Conservation (phyloP, 106 monocot species). For the Vanilla planifolia region DNA sequence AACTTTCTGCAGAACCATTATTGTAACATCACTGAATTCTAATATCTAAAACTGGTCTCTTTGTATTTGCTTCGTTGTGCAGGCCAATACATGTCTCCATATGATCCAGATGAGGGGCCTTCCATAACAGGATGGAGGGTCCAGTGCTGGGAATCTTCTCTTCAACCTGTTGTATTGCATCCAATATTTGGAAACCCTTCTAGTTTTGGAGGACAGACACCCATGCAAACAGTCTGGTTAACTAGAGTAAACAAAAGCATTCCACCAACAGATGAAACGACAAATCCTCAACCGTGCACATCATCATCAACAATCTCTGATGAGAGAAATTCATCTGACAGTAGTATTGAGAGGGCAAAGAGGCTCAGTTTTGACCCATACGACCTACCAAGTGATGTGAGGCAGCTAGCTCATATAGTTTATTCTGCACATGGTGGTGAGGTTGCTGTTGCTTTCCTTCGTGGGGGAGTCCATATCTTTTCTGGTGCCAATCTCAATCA, state of each 20-base stretch:
- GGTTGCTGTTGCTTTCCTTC: conserved; percentile 93
- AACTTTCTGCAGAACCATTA: no score
- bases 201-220: conserved; percentile 82
- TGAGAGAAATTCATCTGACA: conserved; percentile 80
- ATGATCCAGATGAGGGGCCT: conserved; percentile 99
- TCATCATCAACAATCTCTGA: conserved; percentile 50
- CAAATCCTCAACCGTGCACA: conserved; percentile 38
- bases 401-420: conserved; percentile 91
- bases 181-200: conserved; percentile 98
- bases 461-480: conserved; percentile 95
- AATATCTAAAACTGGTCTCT: neutral
- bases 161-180: conserved; percentile 95
- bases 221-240: conserved; percentile 96
- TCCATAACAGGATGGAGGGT: conserved; percentile 99
- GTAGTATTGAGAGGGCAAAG: conserved; percentile 69
- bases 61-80: neutral
- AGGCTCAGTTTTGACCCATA: conserved; percentile 93
- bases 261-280: conserved; percentile 87
- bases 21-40: no score
- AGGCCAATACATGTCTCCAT: conserved; percentile 99
- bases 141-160: conserved; percentile 96
- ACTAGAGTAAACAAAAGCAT: conserved; percentile 90
- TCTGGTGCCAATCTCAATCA: conserved; percentile 70
- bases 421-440: conserved; percentile 97
- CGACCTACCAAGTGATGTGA: conserved; percentile 97